Evolutionary conservation across 139 green algal species (phyloP), one percentile per base, ranked within the genome.

Genomic region (Spirogloea muscicola): DNA sequence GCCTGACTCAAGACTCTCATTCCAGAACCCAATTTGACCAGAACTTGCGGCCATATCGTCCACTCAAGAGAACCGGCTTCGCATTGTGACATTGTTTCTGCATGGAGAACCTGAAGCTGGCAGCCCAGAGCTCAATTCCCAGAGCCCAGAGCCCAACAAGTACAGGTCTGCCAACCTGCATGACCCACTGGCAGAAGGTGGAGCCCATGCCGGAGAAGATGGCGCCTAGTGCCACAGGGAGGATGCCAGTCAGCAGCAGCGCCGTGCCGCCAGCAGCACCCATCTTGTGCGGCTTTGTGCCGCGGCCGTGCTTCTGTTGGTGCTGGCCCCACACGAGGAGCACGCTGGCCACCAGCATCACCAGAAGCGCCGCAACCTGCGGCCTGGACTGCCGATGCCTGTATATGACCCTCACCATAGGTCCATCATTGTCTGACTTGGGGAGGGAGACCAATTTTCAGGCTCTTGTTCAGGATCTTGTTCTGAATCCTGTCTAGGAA

Each of bases 151-250:
- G 6, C 31, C 18, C 59, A 68, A 27, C 2, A 31, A 73, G 25
- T 10, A 18, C 33, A 25, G 25, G 33, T n/a, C 25, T 27, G 36
- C 72, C 49, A n/a, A 76, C 72, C 73, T 81, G 73, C 38, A 82
- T 27, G 31, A 25, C 29, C 65, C 49, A 61, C 55, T 81, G 73
- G 65, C 72, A 82, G 43, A 76, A 7, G 0, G 73, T 69, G 0
- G 73, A 81, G 21, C 33, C 73, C 18, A 81, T 34, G 25, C 73
- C 73, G 33, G 73, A 81, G 1, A 72, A 34, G 6, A 66, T 36
- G 1, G 73, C 79, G 2, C 67, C 73, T n/a, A 72, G 34, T 18
- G 80, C 37, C 42, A 81, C 68, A 9, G 73, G 73, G n/a, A 81
- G 18, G 18, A 81, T 39, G 21, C 73, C 73, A 21, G 68, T 33